Base-by-base conservation (phyloP, 352 stramenopile genomes). In the Phytophthora gonapodyides region DNA sequence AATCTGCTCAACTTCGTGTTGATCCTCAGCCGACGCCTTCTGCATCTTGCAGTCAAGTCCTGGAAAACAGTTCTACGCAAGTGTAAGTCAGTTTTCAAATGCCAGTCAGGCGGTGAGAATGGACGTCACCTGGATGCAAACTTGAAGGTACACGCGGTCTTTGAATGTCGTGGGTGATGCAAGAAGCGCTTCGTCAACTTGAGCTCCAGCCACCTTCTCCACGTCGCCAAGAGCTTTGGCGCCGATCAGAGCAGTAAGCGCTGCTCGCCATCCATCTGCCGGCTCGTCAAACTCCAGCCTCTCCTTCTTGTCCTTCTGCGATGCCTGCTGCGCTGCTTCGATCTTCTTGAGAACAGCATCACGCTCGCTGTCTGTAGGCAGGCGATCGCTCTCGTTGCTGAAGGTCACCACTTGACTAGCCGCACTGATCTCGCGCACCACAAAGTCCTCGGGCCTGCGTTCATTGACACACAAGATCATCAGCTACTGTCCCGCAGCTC, bases 51-150 rank as follows among this genome's bases (percentile, higher is more conserved):
- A 91, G 44, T 94, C 80, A 2, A 94, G 61, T 9, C 75, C 80
- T 24, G 85, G 80, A 56, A 80, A 92, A 47, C 70, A 89, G 42
- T 82, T 76, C 81, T 92, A 41, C 8, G 1, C 44, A 57, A 27
- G 17, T 15, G 10, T 17, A 17, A 54, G 12, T 42, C 47, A 62
- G 42, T 53, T 37, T 54, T 21, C 35, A 33, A 49, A 2, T 7
- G 17, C 8, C 24, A 64, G 12, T 12, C 35, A 49, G 44, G 17
- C 17, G 7, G 8, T 24, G 17, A n/a, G 15, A 42, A 35, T 30
- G 12, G 35, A 40, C 36, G n/a, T 27, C 50, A 90, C 83, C 70
- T 94, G 85, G 36, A 92, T 89, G 63, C 80, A 91, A 30, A 89
- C 69, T 61, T 91, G 78, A 19, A 91, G 62, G 27, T 77, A 85